A percentile compares a stretch with the other conserved stretches of the same genome.
Conservation (phyloP, 2,329 filamentous ascomycete genomes). For the Clarireedia monteithiana region DNA sequence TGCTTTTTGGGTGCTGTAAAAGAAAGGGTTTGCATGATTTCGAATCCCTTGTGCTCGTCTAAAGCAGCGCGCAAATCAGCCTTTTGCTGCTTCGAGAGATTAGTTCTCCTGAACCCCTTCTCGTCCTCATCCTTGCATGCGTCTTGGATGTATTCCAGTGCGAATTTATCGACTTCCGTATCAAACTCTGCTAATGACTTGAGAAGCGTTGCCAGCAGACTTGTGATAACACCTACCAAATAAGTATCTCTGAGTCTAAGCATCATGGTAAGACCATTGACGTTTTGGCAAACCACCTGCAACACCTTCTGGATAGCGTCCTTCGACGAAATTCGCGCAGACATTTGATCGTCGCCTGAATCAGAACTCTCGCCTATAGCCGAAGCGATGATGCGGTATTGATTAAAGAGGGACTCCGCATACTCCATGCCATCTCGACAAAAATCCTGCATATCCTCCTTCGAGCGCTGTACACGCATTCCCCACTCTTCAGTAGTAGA, state of each 20-base stretch:
- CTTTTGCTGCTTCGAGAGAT: slow-evolving; percentile 73
- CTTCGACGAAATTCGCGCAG: slow-evolving; percentile 24
- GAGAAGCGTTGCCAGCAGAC: slow-evolving; percentile 77
- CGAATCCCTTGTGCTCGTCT: slow-evolving; percentile 49
- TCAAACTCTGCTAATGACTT: slow-evolving; percentile 69
- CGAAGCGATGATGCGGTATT: slow-evolving; percentile 70
- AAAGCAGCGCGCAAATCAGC: slow-evolving; percentile 67
- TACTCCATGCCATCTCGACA: slow-evolving; percentile 94
- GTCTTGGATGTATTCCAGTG: slow-evolving; percentile 55
- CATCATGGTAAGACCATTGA: slow-evolving; percentile 73
- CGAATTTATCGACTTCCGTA: slow-evolving; percentile 58
- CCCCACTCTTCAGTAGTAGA: slow-evolving; percentile 80
- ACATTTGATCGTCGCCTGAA: slow-evolving; percentile 20
- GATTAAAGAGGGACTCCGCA: slow-evolving; percentile 74
- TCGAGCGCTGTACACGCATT: slow-evolving; percentile 44
- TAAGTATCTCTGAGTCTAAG: slow-evolving; percentile 83
- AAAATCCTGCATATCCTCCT: slow-evolving; percentile 72
- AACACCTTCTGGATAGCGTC: slow-evolving; percentile 47
- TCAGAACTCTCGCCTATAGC: slow-evolving; percentile 35
- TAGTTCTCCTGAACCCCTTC: slow-evolving; percentile 60
- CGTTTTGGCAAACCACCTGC: slow-evolving; percentile 54
- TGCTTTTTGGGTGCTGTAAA: slow-evolving; percentile 40
- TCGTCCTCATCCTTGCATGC: slow-evolving; percentile 50
- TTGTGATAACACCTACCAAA: slow-evolving; percentile 73
- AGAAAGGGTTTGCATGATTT: slow-evolving; percentile 41